Base-by-base conservation (phyloP, 805 yeast genomes). In the Geotrichum ghanense region DNA sequence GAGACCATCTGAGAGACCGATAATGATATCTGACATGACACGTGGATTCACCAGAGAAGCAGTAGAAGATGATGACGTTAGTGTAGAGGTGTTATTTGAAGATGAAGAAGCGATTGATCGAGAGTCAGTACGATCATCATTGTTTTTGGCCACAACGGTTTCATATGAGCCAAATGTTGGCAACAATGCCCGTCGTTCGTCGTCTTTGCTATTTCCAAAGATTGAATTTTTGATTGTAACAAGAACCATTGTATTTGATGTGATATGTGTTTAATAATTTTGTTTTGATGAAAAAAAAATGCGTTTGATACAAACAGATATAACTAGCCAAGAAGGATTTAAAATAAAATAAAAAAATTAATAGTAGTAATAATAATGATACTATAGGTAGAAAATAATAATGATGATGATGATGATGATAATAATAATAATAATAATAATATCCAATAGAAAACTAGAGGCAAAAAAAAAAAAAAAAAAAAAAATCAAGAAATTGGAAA, bases 1-100 rank as follows among this genome's bases (percentile, higher is more conserved):
- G 53, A 90, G 74, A 3, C 98, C 98, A 63, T 90, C 98, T 25
- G 92, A 81, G 45, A 90, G 75, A 3, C 98, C 98, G 59, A 90
- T 90, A 54, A 90, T 87, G 47, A 85, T 73, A 63, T 90, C 97
- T 42, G 92, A 81, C 82, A 90, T 85, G 41, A 89, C 89, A 62
- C 98, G 78, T 6, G 98, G 98, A 20, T 54, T 48, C n/a, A 57
- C 58, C 39, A 53, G 40, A 14, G 53, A 49, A 17, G 40, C 51
- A 21, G 39, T 41, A 40, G 45, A 14, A 26, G 48, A 42, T 4
- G 53, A 43, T 12, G 47, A 42, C 2, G 55, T 41, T 9, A 49
- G 17, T 12, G 42, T 39, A 19, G 23, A 20, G 14, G 42, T 20
- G 21, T n/a, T 39, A 6, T 31, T 3, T n/a, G n/a, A n/a, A n/a